Conservation (phyloP, 148 eudicot genomes). For the Cornus florida region DNA sequence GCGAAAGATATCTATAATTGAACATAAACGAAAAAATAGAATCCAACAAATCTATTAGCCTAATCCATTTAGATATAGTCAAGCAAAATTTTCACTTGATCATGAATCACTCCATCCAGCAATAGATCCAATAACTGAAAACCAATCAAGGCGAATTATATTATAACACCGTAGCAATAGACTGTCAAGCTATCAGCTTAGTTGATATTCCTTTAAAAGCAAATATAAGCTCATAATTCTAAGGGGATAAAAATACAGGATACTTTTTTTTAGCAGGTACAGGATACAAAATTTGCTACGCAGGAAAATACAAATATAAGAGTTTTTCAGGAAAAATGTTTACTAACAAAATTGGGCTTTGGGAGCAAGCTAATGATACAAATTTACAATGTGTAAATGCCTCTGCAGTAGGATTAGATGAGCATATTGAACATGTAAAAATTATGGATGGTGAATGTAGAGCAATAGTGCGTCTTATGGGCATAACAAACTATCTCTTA, state of each 20-base stretch:
- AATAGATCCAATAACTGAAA: background rate
- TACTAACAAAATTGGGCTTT: no score
- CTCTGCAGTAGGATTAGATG: background rate
- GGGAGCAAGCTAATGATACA: no score
- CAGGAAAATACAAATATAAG: background rate
- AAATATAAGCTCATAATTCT: background rate
- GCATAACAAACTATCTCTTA: no score
- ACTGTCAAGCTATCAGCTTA: background rate
- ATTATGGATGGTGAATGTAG: background rate
- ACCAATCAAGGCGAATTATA: background rate
- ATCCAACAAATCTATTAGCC: no score
- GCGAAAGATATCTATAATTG: background rate
- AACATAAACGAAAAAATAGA: no score
- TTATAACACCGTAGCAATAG: background rate
- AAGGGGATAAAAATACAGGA: background rate
- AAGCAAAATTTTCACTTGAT: no score
- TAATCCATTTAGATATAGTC: no score
- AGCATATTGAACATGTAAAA: background rate
- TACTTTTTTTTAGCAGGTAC: no score
- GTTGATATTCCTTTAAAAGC: background rate
- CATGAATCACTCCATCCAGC: background rate
- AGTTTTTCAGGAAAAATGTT: background rate
- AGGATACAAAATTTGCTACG: background rate
- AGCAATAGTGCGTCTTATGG: no score
- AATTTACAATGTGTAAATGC: no score